Conservation (phyloP, 345 rosid species). For the Rhizophora mangle region DNA sequence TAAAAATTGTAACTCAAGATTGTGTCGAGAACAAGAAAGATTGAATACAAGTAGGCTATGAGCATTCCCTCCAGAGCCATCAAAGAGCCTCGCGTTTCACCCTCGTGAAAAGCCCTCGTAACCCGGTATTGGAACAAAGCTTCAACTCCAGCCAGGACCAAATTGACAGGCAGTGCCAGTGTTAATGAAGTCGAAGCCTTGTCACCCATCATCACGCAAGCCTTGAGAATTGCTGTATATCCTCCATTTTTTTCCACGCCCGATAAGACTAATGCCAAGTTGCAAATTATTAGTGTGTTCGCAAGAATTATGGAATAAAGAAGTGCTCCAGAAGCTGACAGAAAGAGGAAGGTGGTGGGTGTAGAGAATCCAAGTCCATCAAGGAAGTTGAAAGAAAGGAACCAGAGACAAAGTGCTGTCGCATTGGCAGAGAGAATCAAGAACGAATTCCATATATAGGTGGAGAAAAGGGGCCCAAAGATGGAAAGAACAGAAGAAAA, state of each 20-base stretch:
- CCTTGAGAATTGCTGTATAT: conserved; percentile 52
- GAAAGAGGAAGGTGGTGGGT: conserved; percentile 28
- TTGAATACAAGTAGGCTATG: conserved; percentile 71
- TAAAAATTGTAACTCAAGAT: conserved; percentile 52
- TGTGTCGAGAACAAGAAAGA: conserved; percentile 63
- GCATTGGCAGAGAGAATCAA: conserved; percentile 70
- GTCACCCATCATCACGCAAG: conserved; percentile 55
- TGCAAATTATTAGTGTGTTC: conserved; percentile 55
- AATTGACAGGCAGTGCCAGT: conserved; percentile 55
- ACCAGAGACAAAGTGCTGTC: conserved; percentile 56
- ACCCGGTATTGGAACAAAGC: conserved; percentile 69
- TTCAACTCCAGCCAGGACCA: conserved; percentile 63
- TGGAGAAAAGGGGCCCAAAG: conserved; percentile 48
- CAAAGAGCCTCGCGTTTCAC: conserved; percentile 16
- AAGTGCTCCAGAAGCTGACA: conserved; percentile 55
- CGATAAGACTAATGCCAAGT: conserved; percentile 62
- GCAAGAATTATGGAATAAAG: conserved; percentile 63
- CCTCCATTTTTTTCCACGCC: conserved; percentile 53
- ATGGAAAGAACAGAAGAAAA: conserved; percentile 33
- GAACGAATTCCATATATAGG: conserved; percentile 48
- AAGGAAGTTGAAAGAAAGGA: conserved; percentile 45
- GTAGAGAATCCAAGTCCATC: conserved; percentile 44
- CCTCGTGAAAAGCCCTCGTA: conserved; percentile 28
- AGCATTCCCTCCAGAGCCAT: conserved; percentile 50
- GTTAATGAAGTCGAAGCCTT: conserved; percentile 64